Evolutionary conservation across 805 yeast species (phyloP), one percentile per base, ranked within the genome.

Genomic region (Kuraishia ogatae): DNA sequence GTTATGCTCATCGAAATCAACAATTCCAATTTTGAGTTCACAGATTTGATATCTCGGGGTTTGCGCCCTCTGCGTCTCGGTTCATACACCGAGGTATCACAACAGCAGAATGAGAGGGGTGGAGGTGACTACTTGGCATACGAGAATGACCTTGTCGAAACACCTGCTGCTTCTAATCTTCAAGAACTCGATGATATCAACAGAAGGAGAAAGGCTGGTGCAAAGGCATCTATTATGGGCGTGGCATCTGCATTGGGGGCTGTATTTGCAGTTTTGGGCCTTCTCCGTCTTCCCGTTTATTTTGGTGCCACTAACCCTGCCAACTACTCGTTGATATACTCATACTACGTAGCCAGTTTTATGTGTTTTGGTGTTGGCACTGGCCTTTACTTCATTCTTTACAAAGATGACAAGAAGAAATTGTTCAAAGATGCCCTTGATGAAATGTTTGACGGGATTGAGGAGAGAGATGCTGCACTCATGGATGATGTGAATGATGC

Each of bases 201-300:
- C 54, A 57, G 56, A 50, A 57, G 50, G 50, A 61, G 69, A 47
- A 68, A 72, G 50, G 79, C 76, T 59, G 90, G 89, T 2, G 78
- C 76, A 58, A 71, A 76, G 54, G 77, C 87, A 0, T 85, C 89
- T 0, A 62, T 83, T 22, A 75, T 85, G 49, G 92, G 92, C 1
- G 65, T 82, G 17, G 70, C 78, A 52, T 75, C 87, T 19, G 90
- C 90, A 0, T 63, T 81, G 19, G 91, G 91, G 52, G 91, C 90
- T 1, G 75, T 85, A 1, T 78, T 83, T 57, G 76, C 89, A 0
- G 89, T 84, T 0, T 63, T 78, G 1, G 66, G 76, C 48, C 75
- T 82, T 48, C 66, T 85, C 21, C 78, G 89, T 15, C 66, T 85
- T 21, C 89, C 90, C 0, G 75, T 79, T 1, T 71, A 66, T 56